phyloP scores from a whole-genome alignment of 139 green algal genomes.

The Volvox africanus region DNA sequence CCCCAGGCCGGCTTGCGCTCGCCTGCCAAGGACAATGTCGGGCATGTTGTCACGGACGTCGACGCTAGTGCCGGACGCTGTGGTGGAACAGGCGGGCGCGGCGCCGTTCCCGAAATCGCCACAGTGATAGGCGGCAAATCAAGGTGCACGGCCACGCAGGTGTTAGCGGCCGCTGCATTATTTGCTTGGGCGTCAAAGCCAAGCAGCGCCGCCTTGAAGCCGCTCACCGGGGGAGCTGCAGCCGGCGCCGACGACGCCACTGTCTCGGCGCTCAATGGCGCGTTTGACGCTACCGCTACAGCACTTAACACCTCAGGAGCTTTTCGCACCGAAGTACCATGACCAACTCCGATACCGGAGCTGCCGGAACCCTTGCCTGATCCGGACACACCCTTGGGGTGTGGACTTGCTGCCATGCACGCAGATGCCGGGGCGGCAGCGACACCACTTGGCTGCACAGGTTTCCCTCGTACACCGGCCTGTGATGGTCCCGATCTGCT shows the following conservation, averaged over 20 bases:
- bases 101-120: not conserved
- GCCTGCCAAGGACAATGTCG: not conserved
- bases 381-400: too few relatives aligned
- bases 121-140: not conserved
- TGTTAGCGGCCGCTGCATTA: not conserved
- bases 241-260: not conserved
- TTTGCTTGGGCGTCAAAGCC: not conserved
- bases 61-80: not conserved
- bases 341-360: too few relatives aligned
- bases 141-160: not conserved
- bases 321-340: too few relatives aligned
- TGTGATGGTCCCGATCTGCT: too few relatives aligned
- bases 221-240: not conserved
- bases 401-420: too few relatives aligned
- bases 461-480: too few relatives aligned
- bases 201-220: constrained; percentile 41
- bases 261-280: too few relatives aligned
- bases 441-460: too few relatives aligned
- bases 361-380: too few relatives aligned
- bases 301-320: too few relatives aligned
- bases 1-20: constrained; percentile 44
- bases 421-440: too few relatives aligned
- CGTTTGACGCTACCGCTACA: too few relatives aligned
- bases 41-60: not conserved
- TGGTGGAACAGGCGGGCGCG: not conserved